Evolutionary conservation across 2,329 filamentous ascomycete genomes (phyloP), one percentile per base, ranked within the genome.

Genomic region (Tolypocladium pustulatum): DNA sequence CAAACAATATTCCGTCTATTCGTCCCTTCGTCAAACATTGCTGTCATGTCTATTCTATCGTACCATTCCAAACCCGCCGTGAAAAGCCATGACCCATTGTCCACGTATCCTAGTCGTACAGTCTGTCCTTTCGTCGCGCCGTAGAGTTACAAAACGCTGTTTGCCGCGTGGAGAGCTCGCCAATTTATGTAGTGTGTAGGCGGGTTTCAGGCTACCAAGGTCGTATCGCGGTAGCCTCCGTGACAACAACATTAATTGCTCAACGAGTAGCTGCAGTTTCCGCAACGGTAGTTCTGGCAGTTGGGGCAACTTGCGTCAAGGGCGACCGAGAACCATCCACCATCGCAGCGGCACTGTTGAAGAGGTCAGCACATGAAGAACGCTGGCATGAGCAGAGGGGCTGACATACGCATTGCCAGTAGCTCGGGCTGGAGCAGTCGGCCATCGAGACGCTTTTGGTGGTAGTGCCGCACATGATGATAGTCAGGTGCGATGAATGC

Each of bases 251-350:
- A 7, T 37, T 53, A 61, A 34, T 4, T 38, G 25, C 27, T n/a
- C 37, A 36, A 43, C 1, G 65, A 57, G 57, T 67, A 69, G 36
- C 4, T n/a, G 56, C 68, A 70, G 36, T 55, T 2, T 0, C 0
- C 0, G 52, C 68, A 70, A 2, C 67, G 68, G 22, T 10, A 25
- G 9, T 32, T 25, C 6, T 62, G 63, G 60, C 64, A 66, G 38
- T 59, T 55, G 4, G 63, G 64, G 58, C 63, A 66, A 49, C 54
- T 61, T 17, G 52, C 37, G 55, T 66, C 59, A 25, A 63, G 46
- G 13, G 57, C n/a, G 17, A 61, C 49, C 20, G 61, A 64, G 55
- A 61, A 66, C 64, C 63, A 65, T 38, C 64, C 64, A 32, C 46
- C 54, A 22, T 38, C 34, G 59, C 64, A 66, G 5, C 46, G 51